Conservation (phyloP, 2,329 filamentous ascomycete genomes). For the Ascochyta lentis region DNA sequence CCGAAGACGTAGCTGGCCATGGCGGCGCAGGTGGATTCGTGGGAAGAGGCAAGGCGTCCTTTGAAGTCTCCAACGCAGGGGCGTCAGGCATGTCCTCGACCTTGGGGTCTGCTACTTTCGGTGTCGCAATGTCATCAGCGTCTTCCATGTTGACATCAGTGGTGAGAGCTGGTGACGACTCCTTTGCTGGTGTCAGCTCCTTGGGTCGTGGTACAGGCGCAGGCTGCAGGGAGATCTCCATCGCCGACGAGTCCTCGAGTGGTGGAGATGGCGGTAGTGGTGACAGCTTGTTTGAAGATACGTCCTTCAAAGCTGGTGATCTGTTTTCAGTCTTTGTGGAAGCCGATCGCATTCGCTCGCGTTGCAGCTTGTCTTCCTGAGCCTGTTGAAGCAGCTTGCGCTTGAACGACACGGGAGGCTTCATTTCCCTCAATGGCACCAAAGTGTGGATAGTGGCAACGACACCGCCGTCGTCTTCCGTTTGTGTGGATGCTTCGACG, state of each 20-base stretch:
- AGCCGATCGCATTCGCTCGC: conserved; percentile 46
- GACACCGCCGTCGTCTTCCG: conserved; percentile 30
- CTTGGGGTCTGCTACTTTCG: conserved; percentile 44
- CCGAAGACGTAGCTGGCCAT: conserved; percentile 30
- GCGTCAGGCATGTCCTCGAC: conserved; percentile 42
- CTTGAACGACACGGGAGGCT: conserved; percentile 45
- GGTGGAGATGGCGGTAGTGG: conserved; percentile 35
- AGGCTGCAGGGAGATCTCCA: conserved; percentile 36
- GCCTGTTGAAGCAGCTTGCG: conserved; percentile 48
- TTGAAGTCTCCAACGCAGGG: conserved; percentile 22
- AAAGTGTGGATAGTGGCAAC: conserved; percentile 14
- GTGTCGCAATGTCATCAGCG: conserved; percentile 9
- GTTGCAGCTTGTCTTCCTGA: conserved; percentile 46
- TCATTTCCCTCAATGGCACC: conserved; percentile 30
- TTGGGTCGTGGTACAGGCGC: conserved; percentile 25
- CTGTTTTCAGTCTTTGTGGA: conserved; percentile 44
- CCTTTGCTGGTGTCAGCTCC: conserved; percentile 35
- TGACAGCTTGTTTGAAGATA: conserved; percentile 42
- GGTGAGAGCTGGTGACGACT: conserved; percentile 24
- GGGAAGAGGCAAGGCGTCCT: conserved; percentile 36
- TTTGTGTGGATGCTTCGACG: conserved; percentile 45
- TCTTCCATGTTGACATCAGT: conserved; percentile 30
- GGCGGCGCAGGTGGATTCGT: conserved; percentile 46
- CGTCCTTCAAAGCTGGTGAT: conserved; percentile 43
- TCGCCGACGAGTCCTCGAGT: conserved; percentile 32